Evolutionary conservation across 2,329 filamentous ascomycete species (phyloP).

Genomic region (Camptophora hylomeconis): DNA sequence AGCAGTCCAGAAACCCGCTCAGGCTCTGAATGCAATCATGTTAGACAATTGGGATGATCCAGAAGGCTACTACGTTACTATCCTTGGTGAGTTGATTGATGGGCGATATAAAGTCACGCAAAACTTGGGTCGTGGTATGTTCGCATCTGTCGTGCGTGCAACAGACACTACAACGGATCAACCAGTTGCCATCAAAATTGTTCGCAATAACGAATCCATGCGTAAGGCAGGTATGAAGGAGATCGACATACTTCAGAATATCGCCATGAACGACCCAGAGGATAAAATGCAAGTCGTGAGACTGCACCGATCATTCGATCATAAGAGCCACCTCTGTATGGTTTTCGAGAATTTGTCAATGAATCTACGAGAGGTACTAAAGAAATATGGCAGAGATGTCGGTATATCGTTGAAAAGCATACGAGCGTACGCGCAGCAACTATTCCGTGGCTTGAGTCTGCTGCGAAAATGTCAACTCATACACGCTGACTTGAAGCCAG

Average conservation of each 20-base stretch:
- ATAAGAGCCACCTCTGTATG: conserved; percentile 91
- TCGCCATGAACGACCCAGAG: conserved; percentile 73
- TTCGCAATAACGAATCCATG: conserved; percentile 91
- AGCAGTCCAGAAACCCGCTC: conserved; percentile 35
- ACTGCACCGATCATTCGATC: conserved; percentile 77
- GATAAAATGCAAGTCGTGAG: conserved; percentile 86
- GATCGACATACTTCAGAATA: conserved; percentile 79
- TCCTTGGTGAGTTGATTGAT: conserved; percentile 79
- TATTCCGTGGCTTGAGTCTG: conserved; percentile 77
- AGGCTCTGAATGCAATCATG: conserved; percentile 57
- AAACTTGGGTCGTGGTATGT: conserved; percentile 84
- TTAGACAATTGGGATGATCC: conserved; percentile 88
- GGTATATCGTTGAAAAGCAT: conserved; percentile 84
- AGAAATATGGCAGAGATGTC: conserved; percentile 89
- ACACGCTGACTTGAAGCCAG: conserved; percentile 91
- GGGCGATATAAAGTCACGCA: conserved; percentile 81
- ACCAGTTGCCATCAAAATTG: conserved; percentile 92
- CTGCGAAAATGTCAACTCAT: conserved; percentile 87
- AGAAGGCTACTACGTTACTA: conserved; percentile 93
- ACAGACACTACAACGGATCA: conserved; percentile 60
- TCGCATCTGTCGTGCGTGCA: conserved; percentile 87
- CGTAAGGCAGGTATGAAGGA: conserved; percentile 84
- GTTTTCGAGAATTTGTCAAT: conserved; percentile 89
- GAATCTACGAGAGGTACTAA: conserved; percentile 85
- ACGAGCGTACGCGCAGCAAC: conserved; percentile 81